Base-by-base conservation (phyloP, 2,329 filamentous ascomycete genomes). In the Pseudohalonectria lignicola region DNA sequence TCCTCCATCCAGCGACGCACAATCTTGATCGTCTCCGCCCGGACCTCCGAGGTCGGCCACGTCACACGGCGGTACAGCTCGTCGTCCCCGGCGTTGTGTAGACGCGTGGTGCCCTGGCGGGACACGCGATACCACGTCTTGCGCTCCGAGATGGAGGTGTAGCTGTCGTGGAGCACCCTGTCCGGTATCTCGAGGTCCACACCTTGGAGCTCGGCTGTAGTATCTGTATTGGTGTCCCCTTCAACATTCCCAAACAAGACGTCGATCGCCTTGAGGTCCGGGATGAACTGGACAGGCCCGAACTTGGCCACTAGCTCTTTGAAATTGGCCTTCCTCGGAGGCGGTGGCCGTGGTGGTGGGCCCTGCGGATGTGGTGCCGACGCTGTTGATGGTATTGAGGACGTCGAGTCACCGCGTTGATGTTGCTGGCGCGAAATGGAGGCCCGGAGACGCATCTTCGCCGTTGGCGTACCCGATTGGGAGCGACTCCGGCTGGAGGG, bases 1-100 rank as follows among this genome's bases (percentile, higher is more conserved):
- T 80, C 71, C 46, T 79, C 73, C 66, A 80, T 76, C 78, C 78
- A 82, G 19, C 74, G 65, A 19, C 71, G 64, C 15, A 82, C 76
- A 30, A 75, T 74, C 40, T 69, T 66, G 41, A 76, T 63, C 1
- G 69, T 73, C 8, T 74, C 66, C 11, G 56, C 53, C 18, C 72
- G 72, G 2, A 76, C 56, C 6, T 63, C 55, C 0, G 76, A 79
- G n/a, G 61, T 56, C 4, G 50, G 45, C 77, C 78, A 82, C 3
- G 61, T 59, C n/a, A 78, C 63, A 8, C 70, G 66, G 15, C 69
- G 60, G 50, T 81, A 82, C 44, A 67, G 70, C 8, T 77, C 73
- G 36, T 76, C 71, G 33, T 76, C 67, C 31, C 70, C 74, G 3
- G 57, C 55, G 39, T 76, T 63, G 46, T 79, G 67, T 41, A 69